phyloP scores from a whole-genome alignment of 169 alveolate species.

The Plasmodium falciparum region DNA sequence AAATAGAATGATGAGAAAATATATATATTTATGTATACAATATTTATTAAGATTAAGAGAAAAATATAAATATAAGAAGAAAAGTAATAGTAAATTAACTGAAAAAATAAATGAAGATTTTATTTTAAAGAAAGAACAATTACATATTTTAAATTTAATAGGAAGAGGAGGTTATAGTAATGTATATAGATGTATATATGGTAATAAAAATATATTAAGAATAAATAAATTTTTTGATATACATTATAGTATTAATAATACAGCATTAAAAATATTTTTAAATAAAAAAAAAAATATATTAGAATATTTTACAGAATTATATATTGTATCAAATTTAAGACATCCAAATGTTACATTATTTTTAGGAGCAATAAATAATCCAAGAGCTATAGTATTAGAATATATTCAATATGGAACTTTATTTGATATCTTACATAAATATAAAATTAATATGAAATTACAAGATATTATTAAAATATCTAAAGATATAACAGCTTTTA shows the following conservation, averaged over 20 bases:
- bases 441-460: constrained; percentile 77
- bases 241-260: constrained; percentile 30
- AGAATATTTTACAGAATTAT: constrained; percentile 86
- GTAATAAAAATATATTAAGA: constrained; percentile 22
- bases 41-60: constrained; percentile 78
- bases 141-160: constrained; percentile 59
- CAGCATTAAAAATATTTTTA: constrained; percentile 57
- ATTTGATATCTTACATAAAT: constrained; percentile 81
- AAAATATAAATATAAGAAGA: constrained; percentile 74
- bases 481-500: constrained; percentile 86
- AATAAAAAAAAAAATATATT: constrained; percentile 37
- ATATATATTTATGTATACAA: constrained; percentile 65
- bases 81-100: constrained; percentile 21
- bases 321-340: constrained; percentile 84
- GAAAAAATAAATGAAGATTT: constrained; percentile 5
- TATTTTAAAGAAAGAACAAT: constrained; percentile 20
- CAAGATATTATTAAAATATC: constrained; percentile 83
- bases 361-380: constrained; percentile 85
- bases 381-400: constrained; percentile 82
- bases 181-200: constrained; percentile 82
- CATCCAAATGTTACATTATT: constrained; percentile 89
- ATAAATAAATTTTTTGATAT: constrained; percentile 12
- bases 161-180: constrained; percentile 92
- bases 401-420: constrained; percentile 86
- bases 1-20: constrained; percentile 65